phyloP scores from a whole-genome alignment of 2,329 filamentous ascomycete genomes.

The Botrytis paeoniae region DNA sequence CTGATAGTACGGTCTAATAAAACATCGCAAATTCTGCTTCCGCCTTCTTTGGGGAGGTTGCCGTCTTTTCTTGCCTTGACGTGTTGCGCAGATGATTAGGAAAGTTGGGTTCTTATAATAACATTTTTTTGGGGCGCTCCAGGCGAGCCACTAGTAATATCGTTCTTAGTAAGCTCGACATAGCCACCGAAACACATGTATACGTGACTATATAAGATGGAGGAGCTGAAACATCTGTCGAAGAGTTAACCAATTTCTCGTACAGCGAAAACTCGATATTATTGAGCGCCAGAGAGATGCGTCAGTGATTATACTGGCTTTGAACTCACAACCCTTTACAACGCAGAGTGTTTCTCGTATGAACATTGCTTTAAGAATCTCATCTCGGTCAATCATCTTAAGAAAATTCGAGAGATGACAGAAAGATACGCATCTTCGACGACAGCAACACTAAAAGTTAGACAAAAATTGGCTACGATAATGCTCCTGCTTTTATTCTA shows the following conservation, averaged over 20 bases:
- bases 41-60: too few species aligned
- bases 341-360: too few species aligned
- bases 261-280: too few species aligned
- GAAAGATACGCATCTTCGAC: background rate
- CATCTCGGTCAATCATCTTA: accelerated
- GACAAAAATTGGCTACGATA: accelerated
- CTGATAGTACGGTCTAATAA: background rate
- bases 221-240: accelerated
- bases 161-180: too few species aligned
- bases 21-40: background rate
- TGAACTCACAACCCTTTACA: accelerated
- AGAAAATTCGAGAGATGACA: background rate
- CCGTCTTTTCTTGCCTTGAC: background rate
- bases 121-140: too few species aligned
- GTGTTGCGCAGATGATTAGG: background rate
- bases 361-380: accelerated
- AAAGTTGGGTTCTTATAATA: background rate
- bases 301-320: accelerated
- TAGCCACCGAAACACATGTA: background rate
- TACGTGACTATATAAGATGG: background rate
- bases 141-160: too few species aligned
- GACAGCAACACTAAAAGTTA: background rate
- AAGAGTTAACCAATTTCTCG: background rate
- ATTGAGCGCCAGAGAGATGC: too few species aligned
- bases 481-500: accelerated